phyloP scores from a whole-genome alignment of 139 green algal species.

The Chlorella sorokiniana region DNA sequence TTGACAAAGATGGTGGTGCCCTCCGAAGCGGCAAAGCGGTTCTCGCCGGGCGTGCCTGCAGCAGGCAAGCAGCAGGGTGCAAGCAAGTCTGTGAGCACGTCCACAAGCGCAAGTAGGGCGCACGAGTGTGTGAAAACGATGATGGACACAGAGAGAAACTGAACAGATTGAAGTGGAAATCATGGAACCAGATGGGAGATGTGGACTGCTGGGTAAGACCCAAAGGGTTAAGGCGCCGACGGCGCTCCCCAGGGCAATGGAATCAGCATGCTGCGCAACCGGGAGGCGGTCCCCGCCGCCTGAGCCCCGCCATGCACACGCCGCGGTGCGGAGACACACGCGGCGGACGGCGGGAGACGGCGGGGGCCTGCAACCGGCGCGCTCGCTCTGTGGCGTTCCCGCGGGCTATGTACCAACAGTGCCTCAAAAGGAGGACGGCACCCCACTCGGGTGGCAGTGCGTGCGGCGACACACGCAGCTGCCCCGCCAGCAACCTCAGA shows the following conservation, averaged over 20 bases:
- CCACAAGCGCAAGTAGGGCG: background rate
- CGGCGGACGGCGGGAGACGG: conserved; percentile 15
- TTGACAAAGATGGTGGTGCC: conserved; percentile 79
- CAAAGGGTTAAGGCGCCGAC: conserved; percentile 53
- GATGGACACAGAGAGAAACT: background rate
- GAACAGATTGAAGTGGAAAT: background rate
- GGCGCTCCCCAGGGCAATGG: conserved; percentile 55
- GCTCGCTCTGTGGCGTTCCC: conserved; percentile 46
- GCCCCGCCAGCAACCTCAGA: conserved; percentile 29
- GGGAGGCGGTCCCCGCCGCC: conserved; percentile 17
- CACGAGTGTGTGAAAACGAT: background rate
- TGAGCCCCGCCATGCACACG: conserved; percentile 20
- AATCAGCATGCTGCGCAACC: conserved; percentile 51
- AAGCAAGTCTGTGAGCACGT: background rate
- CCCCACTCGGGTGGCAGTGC: conserved; percentile 26
- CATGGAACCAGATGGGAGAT: background rate
- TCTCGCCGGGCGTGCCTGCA: conserved; percentile 37
- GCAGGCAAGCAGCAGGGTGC: conserved; percentile 14
- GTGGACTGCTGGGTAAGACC: conserved; percentile 52
- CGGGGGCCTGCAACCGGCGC: conserved; percentile 32
- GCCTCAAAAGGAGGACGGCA: conserved; percentile 31
- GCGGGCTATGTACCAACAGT: conserved; percentile 47
- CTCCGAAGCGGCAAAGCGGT: conserved; percentile 35
- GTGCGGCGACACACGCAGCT: conserved; percentile 40
- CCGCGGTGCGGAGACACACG: conserved; percentile 10